These are phyloP conservation scores for Pythium inflatum DNA, from an alignment of 352 stramenopile species.

Conservation along the genomic window DNA sequence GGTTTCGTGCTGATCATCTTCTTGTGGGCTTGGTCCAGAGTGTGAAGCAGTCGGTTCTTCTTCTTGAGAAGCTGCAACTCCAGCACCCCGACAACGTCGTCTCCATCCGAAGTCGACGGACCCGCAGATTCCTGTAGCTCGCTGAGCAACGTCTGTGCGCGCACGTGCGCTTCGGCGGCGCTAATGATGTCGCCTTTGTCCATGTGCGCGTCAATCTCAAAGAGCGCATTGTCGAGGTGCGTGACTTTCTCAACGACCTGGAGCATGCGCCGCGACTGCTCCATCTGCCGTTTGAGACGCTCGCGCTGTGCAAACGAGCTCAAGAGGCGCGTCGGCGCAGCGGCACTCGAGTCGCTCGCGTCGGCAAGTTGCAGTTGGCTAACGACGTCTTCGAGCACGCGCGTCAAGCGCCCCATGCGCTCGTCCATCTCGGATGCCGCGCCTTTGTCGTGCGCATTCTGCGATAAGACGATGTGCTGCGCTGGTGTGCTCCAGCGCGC, in stretches of 20 bases:
- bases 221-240: conserved; percentile 54
- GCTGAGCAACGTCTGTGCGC: conserved; percentile 43
- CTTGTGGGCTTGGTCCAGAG: conserved; percentile 53
- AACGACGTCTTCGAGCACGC: conserved; percentile 51
- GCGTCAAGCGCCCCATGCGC: conserved; percentile 48
- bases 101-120: conserved; percentile 1
- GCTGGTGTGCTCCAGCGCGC: conserved; percentile 44
- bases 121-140: conserved; percentile 22
- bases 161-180: conserved; percentile 45
- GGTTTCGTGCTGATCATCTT: conserved; percentile 49
- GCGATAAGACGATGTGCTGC: not conserved
- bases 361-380: conserved; percentile 54
- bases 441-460: conserved; percentile 5
- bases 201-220: conserved; percentile 53
- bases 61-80: conserved; percentile 56
- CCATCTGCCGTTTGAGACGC: conserved; percentile 59
- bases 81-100: conserved; percentile 48
- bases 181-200: conserved; percentile 50
- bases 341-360: not conserved
- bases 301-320: conserved; percentile 64
- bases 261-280: conserved; percentile 67
- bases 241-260: conserved; percentile 71
- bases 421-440: conserved; percentile 52
- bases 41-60: conserved; percentile 53
- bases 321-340: conserved; percentile 40